Evolutionary conservation across 305 asterid species (phyloP).

Genomic region (Fraxinus nigra): DNA sequence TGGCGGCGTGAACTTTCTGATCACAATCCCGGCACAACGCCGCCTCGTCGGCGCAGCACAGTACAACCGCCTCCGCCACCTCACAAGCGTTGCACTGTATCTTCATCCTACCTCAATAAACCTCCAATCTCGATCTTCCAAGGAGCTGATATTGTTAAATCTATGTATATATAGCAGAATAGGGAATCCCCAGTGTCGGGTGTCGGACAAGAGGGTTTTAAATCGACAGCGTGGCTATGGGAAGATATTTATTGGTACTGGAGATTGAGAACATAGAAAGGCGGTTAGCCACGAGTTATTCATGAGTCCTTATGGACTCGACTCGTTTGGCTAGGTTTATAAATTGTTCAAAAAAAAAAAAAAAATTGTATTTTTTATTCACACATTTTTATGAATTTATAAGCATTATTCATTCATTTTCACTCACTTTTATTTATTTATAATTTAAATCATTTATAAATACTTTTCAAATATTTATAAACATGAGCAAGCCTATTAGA

Average conservation of each 20-base stretch:
- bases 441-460: too few species aligned
- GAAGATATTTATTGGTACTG: background rate
- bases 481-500: background rate
- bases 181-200: background rate
- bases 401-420: too few species aligned
- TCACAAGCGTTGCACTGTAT: slow-evolving; percentile 94
- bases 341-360: background rate
- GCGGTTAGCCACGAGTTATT: slow-evolving; percentile 22
- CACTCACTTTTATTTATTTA: background rate
- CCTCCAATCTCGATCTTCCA: background rate
- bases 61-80: slow-evolving; percentile 74
- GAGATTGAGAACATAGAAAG: background rate
- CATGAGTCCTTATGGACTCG: background rate
- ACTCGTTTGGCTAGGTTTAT: background rate
- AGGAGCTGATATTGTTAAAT: background rate
- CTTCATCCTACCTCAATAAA: slow-evolving; percentile 48
- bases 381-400: too few species aligned
- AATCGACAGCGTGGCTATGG: background rate
- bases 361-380: too few species aligned
- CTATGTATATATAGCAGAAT: background rate
- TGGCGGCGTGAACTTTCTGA: slow-evolving; percentile 79
- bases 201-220: slow-evolving; percentile 15
- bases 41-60: slow-evolving; percentile 98
- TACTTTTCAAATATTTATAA: too few species aligned
- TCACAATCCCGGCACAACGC: slow-evolving; percentile 81